Evolutionary conservation across 2,329 filamentous ascomycete genomes (phyloP).

Genomic region (Didymella lethalis): DNA sequence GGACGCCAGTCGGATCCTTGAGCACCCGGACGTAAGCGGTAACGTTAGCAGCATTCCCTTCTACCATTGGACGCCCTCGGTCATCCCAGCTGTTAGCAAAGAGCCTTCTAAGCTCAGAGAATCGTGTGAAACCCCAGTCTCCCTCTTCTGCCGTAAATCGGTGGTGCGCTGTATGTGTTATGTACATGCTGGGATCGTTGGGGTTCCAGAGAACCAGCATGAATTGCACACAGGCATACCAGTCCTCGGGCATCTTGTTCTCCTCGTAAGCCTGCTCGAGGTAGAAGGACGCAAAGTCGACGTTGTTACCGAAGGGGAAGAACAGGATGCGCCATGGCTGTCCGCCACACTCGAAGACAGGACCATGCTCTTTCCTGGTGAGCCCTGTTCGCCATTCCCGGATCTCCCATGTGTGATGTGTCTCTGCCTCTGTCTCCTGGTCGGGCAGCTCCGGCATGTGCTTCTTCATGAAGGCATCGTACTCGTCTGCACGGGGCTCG

Average conservation of each 20-base stretch:
- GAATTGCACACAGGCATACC: constrained; percentile 97
- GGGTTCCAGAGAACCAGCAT: constrained; percentile 93
- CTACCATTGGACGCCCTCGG: constrained; percentile 72
- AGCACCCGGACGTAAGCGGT: constrained; percentile 84
- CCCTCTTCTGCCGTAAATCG: constrained; percentile 96
- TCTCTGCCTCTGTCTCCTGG: constrained; percentile 79
- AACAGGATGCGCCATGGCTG: constrained; percentile 95
- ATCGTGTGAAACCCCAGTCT: constrained; percentile 99
- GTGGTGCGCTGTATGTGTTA: constrained; percentile 82
- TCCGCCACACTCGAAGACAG: constrained; percentile 83
- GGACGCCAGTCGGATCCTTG: constrained; percentile 84
- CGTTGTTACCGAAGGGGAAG: constrained; percentile 94
- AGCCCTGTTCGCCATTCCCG: constrained; percentile 76
- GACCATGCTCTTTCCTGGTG: constrained; percentile 83
- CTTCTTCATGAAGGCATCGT: constrained; percentile 83
- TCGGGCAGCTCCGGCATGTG: constrained; percentile 80
- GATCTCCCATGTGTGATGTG: constrained; percentile 84
- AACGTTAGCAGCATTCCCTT: constrained; percentile 79
- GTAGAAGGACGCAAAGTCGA: constrained; percentile 93
- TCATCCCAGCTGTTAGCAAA: constrained; percentile 81
- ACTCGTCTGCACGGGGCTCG: constrained; percentile 65
- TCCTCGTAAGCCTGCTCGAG: constrained; percentile 91
- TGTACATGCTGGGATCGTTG: constrained; percentile 84
- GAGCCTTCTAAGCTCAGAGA: constrained; percentile 85
- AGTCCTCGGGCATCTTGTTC: constrained; percentile 79